Base-by-base conservation (phyloP, 257 asterid genomes). In the Penstemon barbatus region DNA sequence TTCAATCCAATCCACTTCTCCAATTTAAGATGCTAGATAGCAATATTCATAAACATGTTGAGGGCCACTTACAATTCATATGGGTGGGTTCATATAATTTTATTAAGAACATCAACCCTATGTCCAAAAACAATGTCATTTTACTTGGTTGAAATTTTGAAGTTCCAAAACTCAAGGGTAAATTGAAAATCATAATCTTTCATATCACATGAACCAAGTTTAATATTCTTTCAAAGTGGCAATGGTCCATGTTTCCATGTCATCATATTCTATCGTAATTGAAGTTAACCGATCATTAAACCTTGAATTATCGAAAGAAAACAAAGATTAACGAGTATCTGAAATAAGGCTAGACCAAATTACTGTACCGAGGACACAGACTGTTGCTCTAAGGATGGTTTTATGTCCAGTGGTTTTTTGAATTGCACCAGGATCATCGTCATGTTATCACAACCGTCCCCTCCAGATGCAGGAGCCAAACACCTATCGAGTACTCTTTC, bases 371-470 rank as follows among this genome's bases (percentile, higher is more conserved):
- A 71, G 50, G 89, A 68, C 19, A 19, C 71, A 13, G 72, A 41
- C 70, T 76, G 78, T 52, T 79, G 80, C 11, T 77, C 36, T 2
- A 79, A 38, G 39, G 80, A 55, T 6, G 61, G 36, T 57, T 61
- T 81, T 8, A 51, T 10, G 44, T 13, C 13, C n/a, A 13, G 19
- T 38, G 75, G 74, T 77, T 83, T 82, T 66, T 87, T 89, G 80
- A 94, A 79, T 75, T 87, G 97, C 67, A 94, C 91, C 71, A 93
- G 71, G 63, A 93, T 84, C 96, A 93, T 93, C 9, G 99, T 93
- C 99, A 90, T 88, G 85, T 94, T 94, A 70, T 94, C 97, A 37
- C 97, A 87, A 63, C 99, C 99, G 73, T 87, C 96, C 65, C 87
- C 89, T 39, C 95, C 99, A 18, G 92, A 80, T 39, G 89, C 44